These are phyloP conservation scores for Capsicum rhomboideum DNA, from an alignment of 257 asterid genomes.

Conservation along the genomic window DNA sequence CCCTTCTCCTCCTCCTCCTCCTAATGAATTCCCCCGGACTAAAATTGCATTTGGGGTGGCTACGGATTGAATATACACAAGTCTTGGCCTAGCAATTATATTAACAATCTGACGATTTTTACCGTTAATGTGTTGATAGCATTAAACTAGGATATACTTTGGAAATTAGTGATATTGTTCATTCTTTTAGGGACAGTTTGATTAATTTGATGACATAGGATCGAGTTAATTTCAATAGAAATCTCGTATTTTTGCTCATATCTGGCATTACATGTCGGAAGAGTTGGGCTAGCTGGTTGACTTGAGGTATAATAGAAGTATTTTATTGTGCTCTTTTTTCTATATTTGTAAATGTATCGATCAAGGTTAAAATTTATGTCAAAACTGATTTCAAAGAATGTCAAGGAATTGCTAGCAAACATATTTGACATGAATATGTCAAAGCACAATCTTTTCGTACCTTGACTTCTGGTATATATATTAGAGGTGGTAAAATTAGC, in stretches of 20 bases:
- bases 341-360: too few relatives aligned
- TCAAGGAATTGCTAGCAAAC: too few relatives aligned
- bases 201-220: neutral
- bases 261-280: neutral
- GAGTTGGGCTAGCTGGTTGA: neutral
- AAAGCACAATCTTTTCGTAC: neutral
- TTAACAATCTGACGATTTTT: neutral
- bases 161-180: neutral
- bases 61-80: neutral
- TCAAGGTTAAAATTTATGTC: neutral
- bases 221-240: neutral
- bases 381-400: neutral
- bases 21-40: too few relatives aligned
- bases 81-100: neutral
- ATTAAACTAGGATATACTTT: too few relatives aligned
- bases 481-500: too few relatives aligned
- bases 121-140: too few relatives aligned
- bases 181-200: neutral
- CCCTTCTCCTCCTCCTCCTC: neutral
- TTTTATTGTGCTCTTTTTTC: too few relatives aligned
- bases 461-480: too few relatives aligned
- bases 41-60: constrained; percentile 2
- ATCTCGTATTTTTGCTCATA: too few relatives aligned
- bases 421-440: neutral
- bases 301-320: too few relatives aligned